phyloP scores from a whole-genome alignment of 495 filamentous ascomycete species.

The Pseudotulostoma volvatum region DNA sequence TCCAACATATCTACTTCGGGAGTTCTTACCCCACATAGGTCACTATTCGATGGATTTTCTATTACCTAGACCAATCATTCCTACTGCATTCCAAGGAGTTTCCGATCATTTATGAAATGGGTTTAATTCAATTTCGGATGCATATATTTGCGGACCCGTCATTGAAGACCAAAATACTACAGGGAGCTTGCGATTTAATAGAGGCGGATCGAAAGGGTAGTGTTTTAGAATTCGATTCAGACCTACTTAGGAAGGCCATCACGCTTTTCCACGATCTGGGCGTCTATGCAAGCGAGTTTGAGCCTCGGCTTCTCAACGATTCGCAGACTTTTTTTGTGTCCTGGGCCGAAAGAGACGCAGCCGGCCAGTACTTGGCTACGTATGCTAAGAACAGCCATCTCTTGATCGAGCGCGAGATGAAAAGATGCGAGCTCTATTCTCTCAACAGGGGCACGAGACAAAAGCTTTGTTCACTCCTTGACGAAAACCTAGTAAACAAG shows the following conservation, averaged over 20 bases:
- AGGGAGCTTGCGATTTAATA: slow-evolving; percentile 62
- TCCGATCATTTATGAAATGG: slow-evolving; percentile 41
- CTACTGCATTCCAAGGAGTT: slow-evolving; percentile 47
- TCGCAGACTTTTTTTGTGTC: slow-evolving; percentile 46
- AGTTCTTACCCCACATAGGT: slow-evolving; percentile 27
- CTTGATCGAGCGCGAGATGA: slow-evolving; percentile 52
- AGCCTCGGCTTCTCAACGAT: slow-evolving; percentile 50
- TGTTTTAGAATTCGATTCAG: slow-evolving; percentile 23
- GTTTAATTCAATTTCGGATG: slow-evolving; percentile 39
- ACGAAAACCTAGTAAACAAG: slow-evolving; percentile 45
- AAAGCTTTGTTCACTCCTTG: slow-evolving; percentile 51
- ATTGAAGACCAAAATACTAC: slow-evolving; percentile 39
- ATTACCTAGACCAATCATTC: slow-evolving; percentile 80
- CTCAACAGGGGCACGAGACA: slow-evolving; percentile 70
- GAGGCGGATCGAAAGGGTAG: slow-evolving; percentile 47
- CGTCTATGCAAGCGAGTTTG: slow-evolving; percentile 64
- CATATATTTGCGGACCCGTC: slow-evolving; percentile 37
- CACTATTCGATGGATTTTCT: slow-evolving; percentile 71
- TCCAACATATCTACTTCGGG: not conserved
- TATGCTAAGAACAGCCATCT: slow-evolving; percentile 52
- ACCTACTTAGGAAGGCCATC: slow-evolving; percentile 52
- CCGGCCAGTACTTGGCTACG: slow-evolving; percentile 38
- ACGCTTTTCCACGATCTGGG: slow-evolving; percentile 66
- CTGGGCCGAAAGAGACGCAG: slow-evolving; percentile 47
- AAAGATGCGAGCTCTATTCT: slow-evolving; percentile 59